phyloP scores from a whole-genome alignment of 306 rosid genomes.

The Sophora flavescens region DNA sequence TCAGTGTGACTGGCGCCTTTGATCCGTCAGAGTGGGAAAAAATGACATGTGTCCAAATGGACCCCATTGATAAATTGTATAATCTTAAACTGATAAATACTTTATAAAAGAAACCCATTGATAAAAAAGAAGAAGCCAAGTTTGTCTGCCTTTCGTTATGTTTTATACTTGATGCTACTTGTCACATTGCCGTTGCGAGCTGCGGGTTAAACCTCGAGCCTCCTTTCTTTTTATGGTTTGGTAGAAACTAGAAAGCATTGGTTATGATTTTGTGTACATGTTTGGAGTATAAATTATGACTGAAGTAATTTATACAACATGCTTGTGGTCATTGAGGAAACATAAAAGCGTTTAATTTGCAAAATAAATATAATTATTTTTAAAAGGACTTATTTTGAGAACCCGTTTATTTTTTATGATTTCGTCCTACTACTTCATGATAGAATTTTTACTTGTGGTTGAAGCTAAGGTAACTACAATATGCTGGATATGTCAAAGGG shows the following conservation, averaged over 20 bases:
- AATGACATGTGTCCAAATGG: no score
- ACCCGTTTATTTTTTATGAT: not conserved
- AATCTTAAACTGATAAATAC: no score
- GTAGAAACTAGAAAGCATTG: constrained; percentile 20
- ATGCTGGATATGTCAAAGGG: no score
- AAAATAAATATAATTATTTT: not conserved
- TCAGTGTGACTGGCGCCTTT: no score
- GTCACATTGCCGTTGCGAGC: constrained; percentile 29
- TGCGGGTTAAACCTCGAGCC: constrained; percentile 14
- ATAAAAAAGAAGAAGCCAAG: no score
- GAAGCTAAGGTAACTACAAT: no score
- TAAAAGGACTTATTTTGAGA: no score
- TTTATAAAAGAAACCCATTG: no score
- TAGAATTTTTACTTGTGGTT: no score
- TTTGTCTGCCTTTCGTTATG: constrained; percentile 33
- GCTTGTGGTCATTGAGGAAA: constrained; percentile 3
- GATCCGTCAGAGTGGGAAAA: no score
- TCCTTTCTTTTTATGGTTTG: constrained; percentile 14
- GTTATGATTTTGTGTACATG: constrained; percentile 34
- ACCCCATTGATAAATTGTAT: no score
- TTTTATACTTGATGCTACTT: constrained; percentile 48
- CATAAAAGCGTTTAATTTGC: constrained; percentile 31
- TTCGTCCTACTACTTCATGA: no score
- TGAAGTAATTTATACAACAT: constrained; percentile 34
- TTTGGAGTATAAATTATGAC: constrained; percentile 21